Evolutionary conservation across 2,329 filamentous ascomycete species (phyloP), one percentile per base, ranked within the genome.

Genomic region (Trichoderma pleuroti): DNA sequence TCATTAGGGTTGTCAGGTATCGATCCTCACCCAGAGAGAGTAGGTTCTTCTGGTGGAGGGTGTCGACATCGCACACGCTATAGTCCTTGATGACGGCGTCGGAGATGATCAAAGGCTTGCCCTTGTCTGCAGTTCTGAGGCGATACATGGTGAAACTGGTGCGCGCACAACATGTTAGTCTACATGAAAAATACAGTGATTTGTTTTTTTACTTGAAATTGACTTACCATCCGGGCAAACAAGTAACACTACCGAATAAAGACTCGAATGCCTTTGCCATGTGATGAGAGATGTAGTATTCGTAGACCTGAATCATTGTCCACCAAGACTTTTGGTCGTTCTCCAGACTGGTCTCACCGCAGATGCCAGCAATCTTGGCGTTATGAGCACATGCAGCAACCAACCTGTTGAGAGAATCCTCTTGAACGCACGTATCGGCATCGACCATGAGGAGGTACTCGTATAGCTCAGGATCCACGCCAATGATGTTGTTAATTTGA

Each of bases 261-360:
- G 94, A 98, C 81, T 99, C 96, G 79, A 99, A 99, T 73, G 96
- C 93, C 84, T 99, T 99, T 68, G 96, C 87, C 80, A 99, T 84
- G 82, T 99, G 92, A 86, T 99, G 96, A 34, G 96, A 98, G 78
- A 99, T 99, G 81, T 94, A 99, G 85, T 99, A 99, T 81, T 99
- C 96, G 83, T 99, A 99, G 74, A 99, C 96, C 81, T 99, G 96
- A 77, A 99, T 99, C 96, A 99, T 99, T 14, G 96, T 99, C 93
- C 93, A 97, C 94, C 94, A 98, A 77, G 91, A 94, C 75, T 91
- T 88, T 76, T 98, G 93, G 80, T 98, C 95, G 77, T 99, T 99
- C 80, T 98, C 93, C 77, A 99, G 86, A 81, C 91, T 96, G 2
- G 96, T 99, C 81, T 99, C 96, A 79, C 96, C 96, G 80, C 96